These are phyloP conservation scores for Arachis monticola DNA, from an alignment of 331 rosid genomes.

Conservation along the genomic window DNA sequence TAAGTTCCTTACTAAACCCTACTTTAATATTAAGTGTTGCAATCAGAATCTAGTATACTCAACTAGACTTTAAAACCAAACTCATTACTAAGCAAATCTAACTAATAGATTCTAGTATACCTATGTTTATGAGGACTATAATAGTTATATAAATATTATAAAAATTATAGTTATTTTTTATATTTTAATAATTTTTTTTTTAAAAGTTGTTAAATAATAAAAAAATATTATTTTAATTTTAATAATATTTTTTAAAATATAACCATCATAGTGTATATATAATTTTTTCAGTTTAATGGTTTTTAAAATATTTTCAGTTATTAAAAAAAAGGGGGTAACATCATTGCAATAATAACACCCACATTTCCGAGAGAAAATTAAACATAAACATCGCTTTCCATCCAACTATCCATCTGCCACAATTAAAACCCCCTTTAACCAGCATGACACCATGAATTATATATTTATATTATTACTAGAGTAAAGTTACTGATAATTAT, in stretches of 20 bases:
- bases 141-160: too few relatives aligned
- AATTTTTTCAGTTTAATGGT: too few relatives aligned
- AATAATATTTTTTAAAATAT: too few relatives aligned
- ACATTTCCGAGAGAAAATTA: slow-evolving; percentile 37
- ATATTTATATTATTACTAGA: not conserved
- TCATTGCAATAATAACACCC: slow-evolving; percentile 34
- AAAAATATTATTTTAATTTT: too few relatives aligned
- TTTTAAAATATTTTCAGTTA: too few relatives aligned
- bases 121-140: too few relatives aligned
- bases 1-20: not conserved
- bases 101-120: not conserved
- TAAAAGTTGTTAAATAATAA: too few relatives aligned
- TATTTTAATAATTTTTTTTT: too few relatives aligned
- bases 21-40: not conserved
- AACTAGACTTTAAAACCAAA: not conserved
- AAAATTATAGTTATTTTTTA: too few relatives aligned
- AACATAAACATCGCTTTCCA: slow-evolving; percentile 39
- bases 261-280: too few relatives aligned
- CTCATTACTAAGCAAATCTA: not conserved
- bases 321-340: not conserved
- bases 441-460: not conserved
- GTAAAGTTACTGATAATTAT: not conserved
- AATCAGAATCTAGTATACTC: not conserved
- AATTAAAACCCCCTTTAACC: slow-evolving; percentile 31
- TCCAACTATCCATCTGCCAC: slow-evolving; percentile 37